Evolutionary conservation across 371 early-diverging fungal genomes (phyloP).

Genomic region (Entomophthora muscae): DNA sequence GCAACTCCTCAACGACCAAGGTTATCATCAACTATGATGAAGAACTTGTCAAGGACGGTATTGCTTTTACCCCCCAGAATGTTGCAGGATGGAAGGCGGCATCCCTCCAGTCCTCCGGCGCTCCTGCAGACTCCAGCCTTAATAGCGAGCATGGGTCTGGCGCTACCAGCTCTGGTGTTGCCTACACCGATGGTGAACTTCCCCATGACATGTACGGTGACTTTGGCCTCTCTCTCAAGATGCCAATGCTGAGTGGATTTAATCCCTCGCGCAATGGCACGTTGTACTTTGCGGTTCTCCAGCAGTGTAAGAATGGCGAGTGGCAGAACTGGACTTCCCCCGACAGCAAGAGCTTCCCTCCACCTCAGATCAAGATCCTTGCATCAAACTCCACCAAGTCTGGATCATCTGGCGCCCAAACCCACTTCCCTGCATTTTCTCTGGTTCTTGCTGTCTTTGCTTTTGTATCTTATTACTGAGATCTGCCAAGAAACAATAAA

Average conservation of each 20-base stretch:
- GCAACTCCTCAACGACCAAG: slow-evolving; percentile 13
- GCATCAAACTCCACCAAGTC: background rate
- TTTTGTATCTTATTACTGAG: background rate
- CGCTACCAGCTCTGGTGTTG: slow-evolving; percentile 14
- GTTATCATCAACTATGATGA: slow-evolving; percentile 11
- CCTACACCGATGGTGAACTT: slow-evolving; percentile 13
- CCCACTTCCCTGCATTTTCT: background rate
- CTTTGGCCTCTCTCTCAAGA: slow-evolving; percentile 14
- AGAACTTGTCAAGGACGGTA: slow-evolving; percentile 13
- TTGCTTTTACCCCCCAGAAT: slow-evolving; percentile 14
- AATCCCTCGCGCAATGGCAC: slow-evolving; percentile 13
- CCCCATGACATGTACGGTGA: slow-evolving; percentile 15
- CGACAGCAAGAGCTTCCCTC: background rate
- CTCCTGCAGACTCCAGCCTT: background rate
- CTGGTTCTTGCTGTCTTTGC: background rate
- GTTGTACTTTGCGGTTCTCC: slow-evolving; percentile 14
- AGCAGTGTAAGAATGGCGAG: slow-evolving; percentile 13
- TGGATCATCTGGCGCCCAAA: background rate
- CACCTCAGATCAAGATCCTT: background rate
- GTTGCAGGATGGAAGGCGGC: slow-evolving; percentile 15
- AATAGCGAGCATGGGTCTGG: background rate
- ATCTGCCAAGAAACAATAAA: too few relatives aligned
- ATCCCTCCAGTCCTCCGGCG: background rate
- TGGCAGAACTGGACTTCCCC: slow-evolving; percentile 5
- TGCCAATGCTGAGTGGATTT: slow-evolving; percentile 2